These are phyloP conservation scores for Cystobasidium sp. DNA, from an alignment of 1,284 basidiomycete genomes.

Conservation along the genomic window DNA sequence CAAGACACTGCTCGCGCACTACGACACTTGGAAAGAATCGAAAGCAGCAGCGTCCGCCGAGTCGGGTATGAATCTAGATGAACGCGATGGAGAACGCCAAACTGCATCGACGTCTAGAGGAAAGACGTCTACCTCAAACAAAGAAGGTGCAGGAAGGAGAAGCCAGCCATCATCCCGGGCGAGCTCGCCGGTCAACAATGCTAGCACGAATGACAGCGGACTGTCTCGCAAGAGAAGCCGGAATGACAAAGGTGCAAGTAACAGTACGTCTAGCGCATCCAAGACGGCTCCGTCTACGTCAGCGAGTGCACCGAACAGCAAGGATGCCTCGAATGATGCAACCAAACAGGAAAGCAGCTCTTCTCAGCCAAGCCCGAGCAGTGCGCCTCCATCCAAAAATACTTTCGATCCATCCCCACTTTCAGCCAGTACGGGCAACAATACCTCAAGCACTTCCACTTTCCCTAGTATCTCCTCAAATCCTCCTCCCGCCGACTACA, in stretches of 20 bases:
- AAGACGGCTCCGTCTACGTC: neutral
- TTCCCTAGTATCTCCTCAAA: too few species aligned
- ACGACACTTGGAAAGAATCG: constrained; percentile 33
- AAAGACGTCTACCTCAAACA: neutral
- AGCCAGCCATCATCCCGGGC: constrained; percentile 4
- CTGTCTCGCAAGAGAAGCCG: constrained; percentile 7
- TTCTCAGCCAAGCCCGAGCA: neutral
- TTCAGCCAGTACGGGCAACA: too few species aligned
- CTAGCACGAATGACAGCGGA: neutral
- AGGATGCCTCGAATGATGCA: too few species aligned
- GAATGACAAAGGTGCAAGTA: constrained; percentile 3
- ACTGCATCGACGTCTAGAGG: neutral
- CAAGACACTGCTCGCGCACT: constrained; percentile 12
- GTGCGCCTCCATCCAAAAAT: too few species aligned
- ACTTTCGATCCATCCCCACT: too few species aligned
- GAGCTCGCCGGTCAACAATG: constrained; percentile 8
- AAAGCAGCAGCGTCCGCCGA: constrained; percentile 3
- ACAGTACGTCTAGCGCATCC: neutral
- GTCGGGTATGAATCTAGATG: neutral
- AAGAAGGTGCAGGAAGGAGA: neutral
- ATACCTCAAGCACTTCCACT: too few species aligned
- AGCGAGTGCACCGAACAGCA: neutral
- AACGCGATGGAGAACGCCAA: neutral
- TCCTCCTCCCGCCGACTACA: too few species aligned
- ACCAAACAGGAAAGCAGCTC: neutral